Evolutionary conservation across 495 filamentous ascomycete species (phyloP).

Genomic region (Tuber melanosporum): DNA sequence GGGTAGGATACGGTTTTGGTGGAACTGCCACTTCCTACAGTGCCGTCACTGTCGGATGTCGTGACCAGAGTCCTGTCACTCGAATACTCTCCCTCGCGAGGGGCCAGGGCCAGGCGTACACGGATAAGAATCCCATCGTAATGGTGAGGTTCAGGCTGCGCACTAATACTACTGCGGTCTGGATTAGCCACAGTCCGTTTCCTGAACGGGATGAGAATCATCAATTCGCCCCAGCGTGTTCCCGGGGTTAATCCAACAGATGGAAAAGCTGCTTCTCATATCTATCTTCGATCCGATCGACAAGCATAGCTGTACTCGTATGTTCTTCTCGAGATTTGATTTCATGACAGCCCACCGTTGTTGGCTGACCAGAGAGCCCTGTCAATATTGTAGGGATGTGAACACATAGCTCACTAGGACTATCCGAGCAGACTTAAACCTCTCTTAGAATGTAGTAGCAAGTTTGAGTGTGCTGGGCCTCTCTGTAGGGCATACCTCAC

Average conservation of each 20-base stretch:
- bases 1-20: no score
- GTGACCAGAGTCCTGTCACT: no score
- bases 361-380: constrained; percentile 42
- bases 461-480: constrained; percentile 92
- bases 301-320: constrained; percentile 69
- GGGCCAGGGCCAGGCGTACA: no score
- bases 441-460: constrained; percentile 64
- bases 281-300: constrained; percentile 75
- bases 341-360: constrained; percentile 86
- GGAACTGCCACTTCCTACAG: no score
- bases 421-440: constrained; percentile 67
- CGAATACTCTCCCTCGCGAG: no score
- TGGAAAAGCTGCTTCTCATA: constrained; percentile 61
- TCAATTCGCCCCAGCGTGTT: constrained; percentile 51
- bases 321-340: constrained; percentile 89
- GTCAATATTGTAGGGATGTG: neutral
- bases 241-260: constrained; percentile 69
- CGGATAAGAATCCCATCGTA: no score
- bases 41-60: no score
- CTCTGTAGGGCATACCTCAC: constrained; percentile 60
- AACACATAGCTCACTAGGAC: constrained; percentile 58
- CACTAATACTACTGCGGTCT: no score
- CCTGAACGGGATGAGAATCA: constrained; percentile 41
- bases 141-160: no score
- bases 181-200: no score